phyloP scores from a whole-genome alignment of 768 basidiomycete genomes.

The Russula lepida region DNA sequence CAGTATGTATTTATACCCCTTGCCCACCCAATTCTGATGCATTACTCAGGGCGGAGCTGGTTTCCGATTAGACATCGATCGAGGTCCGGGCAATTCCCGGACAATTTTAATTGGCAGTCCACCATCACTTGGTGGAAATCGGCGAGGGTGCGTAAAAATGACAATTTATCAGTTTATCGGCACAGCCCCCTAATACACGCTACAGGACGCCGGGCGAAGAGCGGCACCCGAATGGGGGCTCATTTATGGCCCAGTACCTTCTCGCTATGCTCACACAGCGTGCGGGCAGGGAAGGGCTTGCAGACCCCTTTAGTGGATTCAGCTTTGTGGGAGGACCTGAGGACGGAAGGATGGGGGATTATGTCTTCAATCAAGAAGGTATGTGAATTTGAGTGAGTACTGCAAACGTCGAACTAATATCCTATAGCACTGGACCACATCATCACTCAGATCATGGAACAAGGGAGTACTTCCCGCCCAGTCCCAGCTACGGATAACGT shows the following conservation, averaged over 20 bases:
- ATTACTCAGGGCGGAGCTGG: slow-evolving; percentile 24
- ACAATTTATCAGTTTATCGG: slow-evolving; percentile 12
- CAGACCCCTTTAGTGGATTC: slow-evolving; percentile 35
- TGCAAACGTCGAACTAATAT: not conserved
- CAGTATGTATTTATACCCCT: slow-evolving; percentile 17
- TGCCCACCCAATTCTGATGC: slow-evolving; percentile 6
- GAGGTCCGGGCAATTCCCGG: slow-evolving; percentile 26
- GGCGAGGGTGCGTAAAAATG: slow-evolving; percentile 16
- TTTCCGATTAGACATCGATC: slow-evolving; percentile 32
- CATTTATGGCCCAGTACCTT: slow-evolving; percentile 66
- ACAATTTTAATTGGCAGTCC: slow-evolving; percentile 34
- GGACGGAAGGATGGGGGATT: slow-evolving; percentile 73
- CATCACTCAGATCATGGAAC: slow-evolving; percentile 82
- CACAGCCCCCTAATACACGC: slow-evolving; percentile 24
- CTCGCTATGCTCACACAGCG: slow-evolving; percentile 45
- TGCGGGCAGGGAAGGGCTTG: slow-evolving; percentile 36
- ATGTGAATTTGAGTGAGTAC: slow-evolving; percentile 12
- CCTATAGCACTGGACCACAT: slow-evolving; percentile 69
- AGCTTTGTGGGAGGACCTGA: slow-evolving; percentile 33
- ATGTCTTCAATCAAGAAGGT: slow-evolving; percentile 90
- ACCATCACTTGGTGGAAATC: slow-evolving; percentile 24
- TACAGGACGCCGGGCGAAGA: slow-evolving; percentile 28
- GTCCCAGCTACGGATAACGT: slow-evolving; percentile 81
- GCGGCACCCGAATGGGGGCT: slow-evolving; percentile 42
- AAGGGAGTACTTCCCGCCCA: slow-evolving; percentile 60